Percentiles rank a stretch among this genome's conserved stretches.
phyloP scores from a whole-genome alignment of 805 yeast genomes.

The Saccharomycopsis microspora region DNA sequence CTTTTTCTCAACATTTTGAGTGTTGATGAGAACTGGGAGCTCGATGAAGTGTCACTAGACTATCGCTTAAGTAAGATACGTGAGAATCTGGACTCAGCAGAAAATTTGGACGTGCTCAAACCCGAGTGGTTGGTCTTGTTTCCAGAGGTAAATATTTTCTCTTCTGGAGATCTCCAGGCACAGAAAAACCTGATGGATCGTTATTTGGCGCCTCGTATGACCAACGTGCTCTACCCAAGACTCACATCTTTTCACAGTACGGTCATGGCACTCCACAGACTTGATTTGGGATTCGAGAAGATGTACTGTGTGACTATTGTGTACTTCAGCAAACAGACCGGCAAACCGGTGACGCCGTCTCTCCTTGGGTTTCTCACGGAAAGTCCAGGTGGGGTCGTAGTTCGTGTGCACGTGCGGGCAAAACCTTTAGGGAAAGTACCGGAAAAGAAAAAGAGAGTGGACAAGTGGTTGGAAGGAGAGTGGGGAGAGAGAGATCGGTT shows the following conservation, averaged over 20 bases:
- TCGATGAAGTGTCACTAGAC: constrained; percentile 26
- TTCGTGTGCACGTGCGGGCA: constrained; percentile 37
- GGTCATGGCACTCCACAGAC: constrained; percentile 26
- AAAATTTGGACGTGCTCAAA: constrained; percentile 21
- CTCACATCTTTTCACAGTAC: constrained; percentile 46
- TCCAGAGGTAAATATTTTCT: constrained; percentile 76
- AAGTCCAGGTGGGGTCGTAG: constrained; percentile 21
- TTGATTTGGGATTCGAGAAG: constrained; percentile 14
- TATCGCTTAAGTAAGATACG: constrained; percentile 14
- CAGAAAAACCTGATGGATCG: constrained; percentile 47
- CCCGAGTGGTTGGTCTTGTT: constrained; percentile 60
- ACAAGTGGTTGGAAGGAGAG: constrained; percentile 62
- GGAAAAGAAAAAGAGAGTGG: constrained; percentile 40
- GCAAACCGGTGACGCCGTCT: constrained; percentile 21
- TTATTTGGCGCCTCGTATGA: constrained; percentile 48
- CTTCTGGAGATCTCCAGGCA: constrained; percentile 30
- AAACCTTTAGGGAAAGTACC: constrained; percentile 39
- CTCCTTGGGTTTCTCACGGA: constrained; percentile 25
- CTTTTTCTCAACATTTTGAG: constrained; percentile 35
- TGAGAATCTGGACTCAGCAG: neutral
- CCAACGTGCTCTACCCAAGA: constrained; percentile 67
- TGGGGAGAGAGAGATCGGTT: constrained; percentile 64
- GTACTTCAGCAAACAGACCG: constrained; percentile 23
- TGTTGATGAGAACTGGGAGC: constrained; percentile 61
- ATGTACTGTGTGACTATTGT: constrained; percentile 47